Base-by-base conservation (phyloP, 495 filamentous ascomycete genomes). In the Neurospora sublineolata region DNA sequence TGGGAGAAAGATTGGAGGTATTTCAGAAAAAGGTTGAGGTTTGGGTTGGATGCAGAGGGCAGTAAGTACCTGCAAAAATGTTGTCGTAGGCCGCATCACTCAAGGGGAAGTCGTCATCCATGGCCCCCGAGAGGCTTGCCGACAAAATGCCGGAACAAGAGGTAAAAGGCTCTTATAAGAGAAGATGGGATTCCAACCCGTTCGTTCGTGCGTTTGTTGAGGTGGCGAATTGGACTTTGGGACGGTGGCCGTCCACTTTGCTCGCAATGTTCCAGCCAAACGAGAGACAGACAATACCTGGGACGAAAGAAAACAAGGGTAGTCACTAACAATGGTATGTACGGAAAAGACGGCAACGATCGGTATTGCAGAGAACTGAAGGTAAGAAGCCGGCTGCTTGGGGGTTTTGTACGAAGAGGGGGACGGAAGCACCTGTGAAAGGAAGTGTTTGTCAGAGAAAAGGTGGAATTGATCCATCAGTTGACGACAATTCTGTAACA, bases 11-110 rank as follows among this genome's bases (percentile, higher is more conserved):
- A n/a, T n/a, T n/a, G n/a, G 23, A 58, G 20, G 46, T 44, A 20
- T 44, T 14, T 58, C 46, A 12, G 11, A 58, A 12, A 58, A 58
- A 58, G 46, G 46, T 20, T 23, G 42, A n/a, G 42, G 18, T 46
- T 46, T 46, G 42, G n/a, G 42, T 46, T 20, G 42, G 18, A 23
- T 27, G 27, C 27, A 27, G 27, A 58, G 11, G 20, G 23, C 20
- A 60, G 52, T 7, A 64, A 30, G 52, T 73, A 73, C 72, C 72
- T 70, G 69, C 68, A 33, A 73, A 70, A 9, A 52, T 20, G 11
- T 70, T 52, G 18, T 70, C 72, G 67, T 70, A 67, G 12, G 8
- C 60, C 16, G 60, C 30, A 72, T 70, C 46, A 37, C 52, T 64
- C 14, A 64, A 64, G 27, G 37, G 37, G 14, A 67, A 70, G 37